These are phyloP conservation scores for Achaetomium macrosporum DNA, from an alignment of 2,329 filamentous ascomycete species.

Conservation along the genomic window DNA sequence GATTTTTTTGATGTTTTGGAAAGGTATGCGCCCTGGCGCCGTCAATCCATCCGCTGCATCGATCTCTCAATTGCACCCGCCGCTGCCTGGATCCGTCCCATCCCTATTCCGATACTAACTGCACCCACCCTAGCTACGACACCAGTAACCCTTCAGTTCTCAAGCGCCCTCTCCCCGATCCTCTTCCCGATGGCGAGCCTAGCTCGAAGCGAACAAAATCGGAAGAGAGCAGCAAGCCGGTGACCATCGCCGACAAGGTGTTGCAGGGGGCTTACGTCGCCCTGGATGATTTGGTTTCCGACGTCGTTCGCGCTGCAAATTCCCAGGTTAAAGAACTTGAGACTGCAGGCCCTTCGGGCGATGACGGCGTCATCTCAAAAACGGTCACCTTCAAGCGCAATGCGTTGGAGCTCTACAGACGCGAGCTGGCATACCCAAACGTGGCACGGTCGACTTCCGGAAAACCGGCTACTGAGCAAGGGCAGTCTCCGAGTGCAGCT, in stretches of 20 bases:
- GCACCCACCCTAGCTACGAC: constrained; percentile 42
- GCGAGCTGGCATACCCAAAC: constrained; percentile 51
- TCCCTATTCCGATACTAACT: constrained; percentile 27
- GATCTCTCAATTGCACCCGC: constrained; percentile 5
- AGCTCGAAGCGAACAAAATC: constrained; percentile 57
- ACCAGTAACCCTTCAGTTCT: constrained; percentile 46
- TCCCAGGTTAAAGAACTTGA: constrained; percentile 43
- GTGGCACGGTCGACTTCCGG: constrained; percentile 32
- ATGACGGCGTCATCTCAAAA: constrained; percentile 36
- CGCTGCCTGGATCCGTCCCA: background rate
- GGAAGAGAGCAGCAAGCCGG: constrained; percentile 35
- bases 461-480: constrained; percentile 36
- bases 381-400: constrained; percentile 55
- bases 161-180: constrained; percentile 45
- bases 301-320: constrained; percentile 36
- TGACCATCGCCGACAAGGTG: constrained; percentile 50
- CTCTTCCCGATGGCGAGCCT: constrained; percentile 43
- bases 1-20: constrained; percentile 40
- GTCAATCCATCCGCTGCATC: background rate
- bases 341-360: constrained; percentile 27
- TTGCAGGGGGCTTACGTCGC: constrained; percentile 47
- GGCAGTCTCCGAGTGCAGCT: constrained; percentile 34
- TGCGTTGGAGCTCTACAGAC: constrained; percentile 56
- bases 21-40: constrained; percentile 32
- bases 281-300: constrained; percentile 59